phyloP scores from a whole-genome alignment of 1,139 yeast genomes.

The Debaryomyces sp. region DNA sequence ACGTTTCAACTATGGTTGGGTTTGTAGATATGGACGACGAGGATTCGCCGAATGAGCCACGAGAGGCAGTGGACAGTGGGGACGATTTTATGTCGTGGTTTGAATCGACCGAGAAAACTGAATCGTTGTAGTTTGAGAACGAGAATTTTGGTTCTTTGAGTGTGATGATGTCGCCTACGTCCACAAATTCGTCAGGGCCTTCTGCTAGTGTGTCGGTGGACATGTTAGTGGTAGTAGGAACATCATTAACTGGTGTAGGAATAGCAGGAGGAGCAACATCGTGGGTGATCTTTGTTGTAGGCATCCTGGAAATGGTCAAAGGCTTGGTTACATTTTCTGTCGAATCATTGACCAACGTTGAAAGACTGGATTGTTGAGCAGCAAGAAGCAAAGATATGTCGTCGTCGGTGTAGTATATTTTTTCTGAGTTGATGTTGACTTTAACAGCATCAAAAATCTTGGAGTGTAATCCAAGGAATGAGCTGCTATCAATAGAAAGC shows the following conservation, averaged over 20 bases:
- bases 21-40: slow-evolving; percentile 24
- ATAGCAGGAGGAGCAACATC: neutral
- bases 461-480: slow-evolving; percentile 58
- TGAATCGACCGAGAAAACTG: slow-evolving; percentile 11
- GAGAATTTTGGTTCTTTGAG: slow-evolving; percentile 8
- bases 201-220: slow-evolving; percentile 8
- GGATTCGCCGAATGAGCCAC: slow-evolving; percentile 22
- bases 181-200: slow-evolving; percentile 2
- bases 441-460: slow-evolving; percentile 40
- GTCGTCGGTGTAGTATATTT: slow-evolving; percentile 35
- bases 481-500: slow-evolving; percentile 55
- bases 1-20: slow-evolving; percentile 16
- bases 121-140: slow-evolving; percentile 2
- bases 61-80: slow-evolving; percentile 13
- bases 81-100: slow-evolving; percentile 12
- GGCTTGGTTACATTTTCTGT: slow-evolving; percentile 24
- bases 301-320: slow-evolving; percentile 24
- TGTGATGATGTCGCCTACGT: slow-evolving; percentile 10
- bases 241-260: neutral
- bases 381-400: slow-evolving; percentile 32
- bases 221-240: slow-evolving; percentile 1
- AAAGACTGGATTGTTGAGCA: slow-evolving; percentile 12
- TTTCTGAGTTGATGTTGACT: slow-evolving; percentile 22
- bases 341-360: slow-evolving; percentile 30
- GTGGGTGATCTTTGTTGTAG: slow-evolving; percentile 9